Percentiles rank a stretch among this genome's conserved stretches.
phyloP scores from a whole-genome alignment of 2,329 filamentous ascomycete species.

The Colletotrichum sp. region DNA sequence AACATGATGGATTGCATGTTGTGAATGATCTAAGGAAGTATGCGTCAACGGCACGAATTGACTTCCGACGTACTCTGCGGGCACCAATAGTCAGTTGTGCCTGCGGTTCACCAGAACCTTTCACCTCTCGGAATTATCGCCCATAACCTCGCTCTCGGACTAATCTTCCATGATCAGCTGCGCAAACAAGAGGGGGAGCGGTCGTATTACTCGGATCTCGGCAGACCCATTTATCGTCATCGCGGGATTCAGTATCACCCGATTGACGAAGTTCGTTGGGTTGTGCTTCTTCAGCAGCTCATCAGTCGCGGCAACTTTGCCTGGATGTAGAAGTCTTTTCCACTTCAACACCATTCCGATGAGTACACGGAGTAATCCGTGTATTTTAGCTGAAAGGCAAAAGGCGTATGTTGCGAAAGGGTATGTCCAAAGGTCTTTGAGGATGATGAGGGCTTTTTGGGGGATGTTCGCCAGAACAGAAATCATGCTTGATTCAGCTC shows the following conservation, averaged over 20 bases:
- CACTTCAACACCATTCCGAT: not conserved
- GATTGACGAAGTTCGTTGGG: not conserved
- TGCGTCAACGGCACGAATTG: not conserved
- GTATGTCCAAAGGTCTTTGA: not conserved
- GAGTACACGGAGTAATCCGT: not conserved
- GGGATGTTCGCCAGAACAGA: not conserved
- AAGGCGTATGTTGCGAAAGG: rapidly evolving
- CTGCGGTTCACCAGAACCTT: not conserved
- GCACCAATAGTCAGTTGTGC: not conserved
- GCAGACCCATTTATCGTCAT: not conserved
- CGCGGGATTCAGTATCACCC: not conserved
- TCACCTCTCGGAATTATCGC: not conserved
- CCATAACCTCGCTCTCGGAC: not conserved
- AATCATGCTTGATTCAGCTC: not conserved
- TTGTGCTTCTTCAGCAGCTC: not conserved
- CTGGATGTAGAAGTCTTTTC: not conserved
- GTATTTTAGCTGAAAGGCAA: rapidly evolving
- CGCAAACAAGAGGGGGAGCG: rapidly evolving
- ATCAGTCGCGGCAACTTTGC: rapidly evolving
- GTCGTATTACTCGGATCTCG: not conserved
- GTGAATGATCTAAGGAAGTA: rapidly evolving
- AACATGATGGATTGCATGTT: not conserved
- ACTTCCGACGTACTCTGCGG: not conserved
- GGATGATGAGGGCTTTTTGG: not conserved
- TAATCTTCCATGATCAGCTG: rapidly evolving